Evolutionary conservation across 805 yeast genomes (phyloP), one percentile per base, ranked within the genome.

Genomic region (Saccharomycopsis vini): DNA sequence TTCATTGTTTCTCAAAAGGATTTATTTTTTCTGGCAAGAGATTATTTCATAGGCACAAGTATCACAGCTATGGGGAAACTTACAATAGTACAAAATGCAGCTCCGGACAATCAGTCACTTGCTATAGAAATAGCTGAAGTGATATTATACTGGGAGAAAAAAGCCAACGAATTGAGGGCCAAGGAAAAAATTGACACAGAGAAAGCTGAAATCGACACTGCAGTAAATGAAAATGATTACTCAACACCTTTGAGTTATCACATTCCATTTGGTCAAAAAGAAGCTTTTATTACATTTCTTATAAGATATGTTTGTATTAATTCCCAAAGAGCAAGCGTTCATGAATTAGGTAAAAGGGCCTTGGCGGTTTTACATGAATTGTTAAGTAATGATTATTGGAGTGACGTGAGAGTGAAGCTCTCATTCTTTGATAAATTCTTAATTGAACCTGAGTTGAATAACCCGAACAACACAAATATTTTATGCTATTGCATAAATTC

Each of bases 51-150:
- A 47, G 82, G 95, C 2, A 85, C 83, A 52, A 84, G 90, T 44
- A 84, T 92, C 42, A 77, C 89, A 3, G 95, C 95, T 1, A 84
- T 92, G 88, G 95, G 95, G 13, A 87, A 88, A 56, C 66, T 92
- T 40, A 83, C 94, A 0, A 77, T 85, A 39, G 64, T 79, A 54
- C 78, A 87, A 3, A 85, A 81, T 53, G 79, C 94, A 2, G 79
- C 87, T 1, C 58, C 78, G 20, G 96, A 90, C 50, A 85, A 82
- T 53, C 97, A 88, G 57, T 68, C 77, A 0, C 64, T 90, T 47
- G 95, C 96, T 0, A 82, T 90, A 44, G 97, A 90, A 51, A 62
- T 92, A 45, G 94, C 95, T 0, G 95, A 87, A 45, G 62, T 90
- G 47, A 77, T 92, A 43, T 66, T 88, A 49, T 73, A 73, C 34